phyloP scores from a whole-genome alignment of 2,329 filamentous ascomycete genomes.

The Dactylonectria estremocensis region DNA sequence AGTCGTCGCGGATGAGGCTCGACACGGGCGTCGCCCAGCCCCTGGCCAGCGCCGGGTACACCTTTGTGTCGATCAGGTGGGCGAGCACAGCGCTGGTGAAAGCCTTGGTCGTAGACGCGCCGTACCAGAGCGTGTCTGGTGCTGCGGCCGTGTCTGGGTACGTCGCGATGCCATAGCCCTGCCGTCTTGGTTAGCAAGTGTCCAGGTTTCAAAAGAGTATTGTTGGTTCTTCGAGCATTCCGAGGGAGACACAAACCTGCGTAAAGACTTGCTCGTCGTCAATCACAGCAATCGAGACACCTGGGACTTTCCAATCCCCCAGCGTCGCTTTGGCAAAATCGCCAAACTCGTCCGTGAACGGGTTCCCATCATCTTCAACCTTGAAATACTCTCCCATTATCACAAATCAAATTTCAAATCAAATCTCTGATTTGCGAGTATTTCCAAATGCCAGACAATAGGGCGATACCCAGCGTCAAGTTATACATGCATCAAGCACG shows the following conservation, averaged over 20 bases:
- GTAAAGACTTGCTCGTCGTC: conserved; percentile 46
- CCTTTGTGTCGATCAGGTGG: conserved; percentile 63
- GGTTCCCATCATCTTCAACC: not conserved
- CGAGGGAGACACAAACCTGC: conserved; percentile 34
- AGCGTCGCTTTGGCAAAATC: conserved; percentile 30
- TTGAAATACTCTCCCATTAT: conserved; percentile 3
- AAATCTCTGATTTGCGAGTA: not conserved
- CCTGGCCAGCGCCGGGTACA: conserved; percentile 46
- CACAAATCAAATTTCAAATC: not conserved
- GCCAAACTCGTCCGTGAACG: conserved; percentile 21
- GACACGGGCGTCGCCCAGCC: conserved; percentile 65
- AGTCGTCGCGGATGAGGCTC: conserved; percentile 65
- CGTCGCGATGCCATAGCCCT: conserved; percentile 51
- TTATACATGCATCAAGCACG: not conserved
- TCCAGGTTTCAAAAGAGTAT: not conserved
- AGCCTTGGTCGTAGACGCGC: conserved; percentile 71
- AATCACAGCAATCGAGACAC: conserved; percentile 48
- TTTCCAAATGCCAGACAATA: not conserved
- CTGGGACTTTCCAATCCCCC: conserved; percentile 48
- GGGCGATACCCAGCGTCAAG: not conserved
- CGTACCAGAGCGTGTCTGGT: conserved; percentile 67
- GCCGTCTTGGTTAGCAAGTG: conserved; percentile 7
- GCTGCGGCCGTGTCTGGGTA: conserved; percentile 58
- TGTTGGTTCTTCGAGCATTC: too few relatives aligned
- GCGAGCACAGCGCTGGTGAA: conserved; percentile 67